phyloP scores from a whole-genome alignment of 768 basidiomycete species.

The Kwoniella bestiolae region DNA sequence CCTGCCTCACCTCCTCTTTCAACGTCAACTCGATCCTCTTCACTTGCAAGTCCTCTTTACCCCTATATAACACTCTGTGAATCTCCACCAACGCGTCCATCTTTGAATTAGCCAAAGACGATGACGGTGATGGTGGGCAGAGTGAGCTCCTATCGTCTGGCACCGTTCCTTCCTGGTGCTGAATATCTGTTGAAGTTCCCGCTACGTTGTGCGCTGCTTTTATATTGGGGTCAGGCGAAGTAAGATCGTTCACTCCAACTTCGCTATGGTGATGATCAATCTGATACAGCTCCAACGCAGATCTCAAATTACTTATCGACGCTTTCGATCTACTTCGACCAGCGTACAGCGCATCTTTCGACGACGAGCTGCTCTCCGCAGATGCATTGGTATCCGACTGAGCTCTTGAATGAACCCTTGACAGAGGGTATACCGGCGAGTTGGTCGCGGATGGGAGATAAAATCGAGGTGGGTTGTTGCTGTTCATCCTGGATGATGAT shows the following conservation, averaged over 20 bases:
- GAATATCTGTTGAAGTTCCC: no score
- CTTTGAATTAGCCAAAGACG: neutral
- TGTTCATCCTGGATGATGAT: neutral
- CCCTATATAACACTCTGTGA: constrained; percentile 47
- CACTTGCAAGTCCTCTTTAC: constrained; percentile 32
- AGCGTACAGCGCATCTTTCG: neutral
- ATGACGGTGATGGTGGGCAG: neutral
- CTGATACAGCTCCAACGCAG: constrained; percentile 6
- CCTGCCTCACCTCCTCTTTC: constrained; percentile 9
- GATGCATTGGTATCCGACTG: neutral
- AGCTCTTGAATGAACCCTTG: constrained; percentile 2
- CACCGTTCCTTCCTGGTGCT: no score
- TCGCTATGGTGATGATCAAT: constrained; percentile 4
- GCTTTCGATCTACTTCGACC: constrained; percentile 2
- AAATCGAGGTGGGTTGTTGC: neutral
- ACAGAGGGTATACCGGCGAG: neutral
- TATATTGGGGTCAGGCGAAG: neutral
- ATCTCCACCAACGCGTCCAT: constrained; percentile 51
- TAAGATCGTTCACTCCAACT: no score
- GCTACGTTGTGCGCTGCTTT: no score
- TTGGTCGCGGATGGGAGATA: constrained; percentile 8
- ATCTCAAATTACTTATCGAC: neutral
- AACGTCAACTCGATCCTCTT: constrained; percentile 3
- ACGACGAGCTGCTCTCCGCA: neutral
- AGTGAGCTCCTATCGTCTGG: no score